Percentiles rank a stretch among this genome's conserved stretches.
Evolutionary conservation across 495 filamentous ascomycete genomes (phyloP).

Genomic region (Lindgomyces ingoldianus): DNA sequence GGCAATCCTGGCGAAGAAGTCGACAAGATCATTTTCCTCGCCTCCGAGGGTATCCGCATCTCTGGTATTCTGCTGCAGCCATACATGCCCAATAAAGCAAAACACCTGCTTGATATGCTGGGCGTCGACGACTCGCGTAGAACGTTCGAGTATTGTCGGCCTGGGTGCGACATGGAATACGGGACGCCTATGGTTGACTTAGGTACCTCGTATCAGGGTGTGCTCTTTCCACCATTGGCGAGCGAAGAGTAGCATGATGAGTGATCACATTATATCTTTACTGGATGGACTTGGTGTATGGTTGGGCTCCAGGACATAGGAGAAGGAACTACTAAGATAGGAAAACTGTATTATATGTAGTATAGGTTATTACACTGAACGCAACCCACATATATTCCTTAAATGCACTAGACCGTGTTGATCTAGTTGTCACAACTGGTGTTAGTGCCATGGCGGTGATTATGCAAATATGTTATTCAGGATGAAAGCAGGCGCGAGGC

Average conservation of each 20-base stretch:
- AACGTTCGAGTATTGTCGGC: constrained; percentile 55
- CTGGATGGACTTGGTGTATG: too few species aligned
- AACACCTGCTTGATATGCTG: constrained; percentile 72
- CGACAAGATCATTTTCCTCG: constrained; percentile 63
- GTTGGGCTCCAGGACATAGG: too few species aligned
- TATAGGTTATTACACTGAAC: too few species aligned
- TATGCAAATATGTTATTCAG: too few species aligned
- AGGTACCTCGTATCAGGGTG: constrained; percentile 50
- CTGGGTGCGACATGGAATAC: constrained; percentile 67
- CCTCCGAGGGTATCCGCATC: constrained; percentile 77
- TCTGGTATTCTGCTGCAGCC: constrained; percentile 84
- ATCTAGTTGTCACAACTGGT: too few species aligned
- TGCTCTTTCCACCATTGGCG: constrained; percentile 59
- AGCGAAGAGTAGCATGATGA: constrained; percentile 44
- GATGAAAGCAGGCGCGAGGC: neutral
- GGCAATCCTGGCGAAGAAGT: constrained; percentile 40
- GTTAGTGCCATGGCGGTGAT: too few species aligned
- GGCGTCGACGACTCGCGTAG: constrained; percentile 65
- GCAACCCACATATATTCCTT: too few species aligned
- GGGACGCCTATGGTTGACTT: constrained; percentile 53
- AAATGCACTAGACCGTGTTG: too few species aligned
- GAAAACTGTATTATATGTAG: neutral
- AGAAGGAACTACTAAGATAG: too few species aligned
- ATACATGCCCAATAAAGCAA: constrained; percentile 81
- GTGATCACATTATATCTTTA: too few species aligned